A percentile compares a stretch with the other conserved stretches of the same genome.
Conservation (phyloP, 1,284 basidiomycete species). For the Pascua guehoae region DNA sequence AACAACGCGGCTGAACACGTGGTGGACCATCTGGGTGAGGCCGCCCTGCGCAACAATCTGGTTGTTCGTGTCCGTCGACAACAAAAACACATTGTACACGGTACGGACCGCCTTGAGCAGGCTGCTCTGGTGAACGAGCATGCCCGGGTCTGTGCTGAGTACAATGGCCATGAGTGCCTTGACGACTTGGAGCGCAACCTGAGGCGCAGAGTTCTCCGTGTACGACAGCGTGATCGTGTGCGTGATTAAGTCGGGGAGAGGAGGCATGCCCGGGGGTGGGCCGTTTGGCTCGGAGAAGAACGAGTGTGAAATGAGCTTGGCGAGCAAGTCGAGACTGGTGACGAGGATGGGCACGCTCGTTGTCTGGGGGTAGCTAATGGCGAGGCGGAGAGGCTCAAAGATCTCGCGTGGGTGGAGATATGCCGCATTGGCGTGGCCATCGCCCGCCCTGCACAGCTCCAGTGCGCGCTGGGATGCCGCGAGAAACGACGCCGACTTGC, state of each 20-base stretch:
- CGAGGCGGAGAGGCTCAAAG: conserved; percentile 85
- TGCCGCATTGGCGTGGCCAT: conserved; percentile 56
- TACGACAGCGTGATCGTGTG: conserved; percentile 92
- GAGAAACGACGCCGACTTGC: conserved; percentile 70
- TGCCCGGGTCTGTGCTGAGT: conserved; percentile 65
- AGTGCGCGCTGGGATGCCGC: conserved; percentile 78
- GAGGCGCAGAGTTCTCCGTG: conserved; percentile 75
- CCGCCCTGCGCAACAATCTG: conserved; percentile 96
- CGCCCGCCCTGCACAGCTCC: conserved; percentile 70
- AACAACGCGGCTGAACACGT: conserved; percentile 72
- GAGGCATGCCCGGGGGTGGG: conserved; percentile 57
- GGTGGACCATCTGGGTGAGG: conserved; percentile 93
- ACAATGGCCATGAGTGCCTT: conserved; percentile 86
- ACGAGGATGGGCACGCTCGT: conserved; percentile 87
- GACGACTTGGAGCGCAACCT: conserved; percentile 90
- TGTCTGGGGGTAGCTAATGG: conserved; percentile 71
- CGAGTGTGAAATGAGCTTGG: conserved; percentile 91
- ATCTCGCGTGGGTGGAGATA: conserved; percentile 66
- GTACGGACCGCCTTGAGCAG: conserved; percentile 91
- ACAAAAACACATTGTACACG: conserved; percentile 92
- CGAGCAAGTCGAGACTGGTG: conserved; percentile 89
- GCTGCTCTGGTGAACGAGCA: conserved; percentile 87
- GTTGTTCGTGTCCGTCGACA: conserved; percentile 82
- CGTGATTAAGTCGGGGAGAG: conserved; percentile 83
- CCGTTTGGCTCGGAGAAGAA: conserved; percentile 68